These are phyloP conservation scores for Verbena officinalis DNA, from an alignment of 257 asterid species.

Conservation along the genomic window DNA sequence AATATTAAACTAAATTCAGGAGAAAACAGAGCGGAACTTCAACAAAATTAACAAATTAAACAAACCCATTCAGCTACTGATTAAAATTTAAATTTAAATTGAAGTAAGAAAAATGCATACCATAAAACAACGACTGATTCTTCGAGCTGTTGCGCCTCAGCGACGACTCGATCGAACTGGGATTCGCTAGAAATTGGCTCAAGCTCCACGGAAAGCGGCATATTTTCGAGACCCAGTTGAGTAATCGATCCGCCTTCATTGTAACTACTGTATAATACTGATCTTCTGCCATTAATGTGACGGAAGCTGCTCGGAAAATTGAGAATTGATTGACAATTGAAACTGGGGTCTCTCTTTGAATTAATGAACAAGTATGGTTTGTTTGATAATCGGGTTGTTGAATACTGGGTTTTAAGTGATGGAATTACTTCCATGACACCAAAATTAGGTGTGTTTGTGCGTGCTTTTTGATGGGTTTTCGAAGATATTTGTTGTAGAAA, in stretches of 20 bases:
- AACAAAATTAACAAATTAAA: conserved; percentile 4
- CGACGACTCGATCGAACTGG: conserved; percentile 69
- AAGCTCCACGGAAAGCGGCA: conserved; percentile 60
- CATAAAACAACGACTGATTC: conserved; percentile 69
- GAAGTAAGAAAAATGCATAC: conserved; percentile 33
- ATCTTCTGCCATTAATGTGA: conserved; percentile 24
- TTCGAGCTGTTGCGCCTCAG: conserved; percentile 65
- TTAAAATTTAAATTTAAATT: neutral
- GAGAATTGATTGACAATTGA: conserved; percentile 16
- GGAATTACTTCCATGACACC: conserved; percentile 42
- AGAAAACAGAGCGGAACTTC: neutral
- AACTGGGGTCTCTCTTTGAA: conserved; percentile 25
- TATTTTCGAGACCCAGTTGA: conserved; percentile 41
- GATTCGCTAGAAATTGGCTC: conserved; percentile 62
- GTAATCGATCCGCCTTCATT: conserved; percentile 48
- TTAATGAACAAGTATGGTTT: conserved; percentile 1
- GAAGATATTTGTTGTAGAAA: neutral
- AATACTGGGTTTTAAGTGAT: conserved; percentile 30
- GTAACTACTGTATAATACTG: conserved; percentile 24
- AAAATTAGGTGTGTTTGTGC: neutral
- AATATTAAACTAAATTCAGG: neutral
- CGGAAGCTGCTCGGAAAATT: conserved; percentile 18
- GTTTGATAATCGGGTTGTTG: conserved; percentile 28
- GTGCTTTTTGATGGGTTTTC: neutral
- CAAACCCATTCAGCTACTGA: neutral